Evolutionary conservation across 768 basidiomycete genomes (phyloP).

Genomic region (Tricholoma bakamatsutake): DNA sequence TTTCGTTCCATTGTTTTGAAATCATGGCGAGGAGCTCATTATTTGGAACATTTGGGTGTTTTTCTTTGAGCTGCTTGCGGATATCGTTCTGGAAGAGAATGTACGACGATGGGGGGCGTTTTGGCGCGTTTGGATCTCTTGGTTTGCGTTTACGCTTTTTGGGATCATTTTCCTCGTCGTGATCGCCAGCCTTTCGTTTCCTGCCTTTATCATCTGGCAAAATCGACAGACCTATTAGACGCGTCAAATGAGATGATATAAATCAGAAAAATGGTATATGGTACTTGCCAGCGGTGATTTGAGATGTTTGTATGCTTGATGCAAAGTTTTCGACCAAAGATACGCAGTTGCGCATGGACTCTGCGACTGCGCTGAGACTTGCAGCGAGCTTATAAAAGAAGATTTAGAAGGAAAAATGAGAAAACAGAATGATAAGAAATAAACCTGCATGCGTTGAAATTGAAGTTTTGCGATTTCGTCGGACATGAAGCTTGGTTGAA

Average conservation of each 20-base stretch:
- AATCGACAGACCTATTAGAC: slow-evolving; percentile 13
- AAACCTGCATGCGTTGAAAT: slow-evolving; percentile 30
- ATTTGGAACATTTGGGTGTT: slow-evolving; percentile 61
- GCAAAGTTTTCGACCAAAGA: slow-evolving; percentile 56
- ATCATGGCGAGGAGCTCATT: slow-evolving; percentile 69
- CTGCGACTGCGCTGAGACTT: slow-evolving; percentile 51
- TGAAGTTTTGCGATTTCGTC: slow-evolving; percentile 24
- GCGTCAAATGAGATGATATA: slow-evolving; percentile 8
- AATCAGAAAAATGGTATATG: slow-evolving; percentile 6
- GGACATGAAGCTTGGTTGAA: slow-evolving; percentile 16
- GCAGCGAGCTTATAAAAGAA: slow-evolving; percentile 41
- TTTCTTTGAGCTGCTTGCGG: slow-evolving; percentile 63
- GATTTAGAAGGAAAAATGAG: slow-evolving; percentile 9
- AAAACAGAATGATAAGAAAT: slow-evolving; percentile 2
- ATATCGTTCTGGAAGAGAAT: slow-evolving; percentile 92
- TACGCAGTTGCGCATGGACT: slow-evolving; percentile 58
- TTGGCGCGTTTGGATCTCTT: slow-evolving; percentile 90
- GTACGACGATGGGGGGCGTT: slow-evolving; percentile 89
- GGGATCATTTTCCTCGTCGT: slow-evolving; percentile 27
- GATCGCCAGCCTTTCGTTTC: slow-evolving; percentile 53
- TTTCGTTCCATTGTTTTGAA: slow-evolving; percentile 64
- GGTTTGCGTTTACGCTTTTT: slow-evolving; percentile 67
- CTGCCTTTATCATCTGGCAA: slow-evolving; percentile 21
- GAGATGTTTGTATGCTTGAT: slow-evolving; percentile 34
- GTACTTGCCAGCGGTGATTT: slow-evolving; percentile 7